Evolutionary conservation across 2,329 filamentous ascomycete species (phyloP).

Genomic region (Trichoderma guizhouense): DNA sequence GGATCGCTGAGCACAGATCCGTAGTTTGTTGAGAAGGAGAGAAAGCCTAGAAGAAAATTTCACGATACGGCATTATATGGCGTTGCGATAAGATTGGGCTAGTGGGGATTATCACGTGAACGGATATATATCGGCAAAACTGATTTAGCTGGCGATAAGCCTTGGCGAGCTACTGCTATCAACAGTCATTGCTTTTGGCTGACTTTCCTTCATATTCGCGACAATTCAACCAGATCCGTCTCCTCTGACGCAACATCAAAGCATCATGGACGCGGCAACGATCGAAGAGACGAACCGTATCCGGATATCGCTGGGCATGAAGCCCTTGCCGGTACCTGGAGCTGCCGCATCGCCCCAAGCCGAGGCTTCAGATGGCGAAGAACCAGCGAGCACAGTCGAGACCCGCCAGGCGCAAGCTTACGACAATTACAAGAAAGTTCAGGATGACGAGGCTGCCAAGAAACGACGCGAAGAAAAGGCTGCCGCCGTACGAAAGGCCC

Average conservation of each 20-base stretch:
- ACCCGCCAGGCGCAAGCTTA: slow-evolving; percentile 69
- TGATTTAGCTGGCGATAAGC: not conserved
- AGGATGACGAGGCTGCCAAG: slow-evolving; percentile 73
- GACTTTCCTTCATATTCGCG: not conserved
- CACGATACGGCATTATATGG: slow-evolving; percentile 21
- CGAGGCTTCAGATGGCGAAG: slow-evolving; percentile 58
- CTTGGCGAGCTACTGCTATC: not conserved
- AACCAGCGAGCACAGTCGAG: slow-evolving; percentile 78
- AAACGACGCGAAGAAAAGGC: slow-evolving; percentile 74
- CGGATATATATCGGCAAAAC: not conserved
- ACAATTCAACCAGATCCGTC: not conserved
- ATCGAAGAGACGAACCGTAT: slow-evolving; percentile 95
- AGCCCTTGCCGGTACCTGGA: slow-evolving; percentile 81
- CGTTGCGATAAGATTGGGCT: slow-evolving; percentile 3
- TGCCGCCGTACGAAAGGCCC: slow-evolving; percentile 81
- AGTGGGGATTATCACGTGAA: slow-evolving; percentile 12
- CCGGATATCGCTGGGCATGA: slow-evolving; percentile 82
- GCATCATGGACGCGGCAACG: slow-evolving; percentile 61
- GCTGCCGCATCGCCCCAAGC: slow-evolving; percentile 41
- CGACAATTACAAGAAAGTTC: slow-evolving; percentile 65
- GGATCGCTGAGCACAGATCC: slow-evolving; percentile 88
- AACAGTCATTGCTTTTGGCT: not conserved
- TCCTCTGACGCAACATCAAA: not conserved
- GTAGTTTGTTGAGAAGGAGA: slow-evolving; percentile 45
- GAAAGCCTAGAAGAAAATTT: slow-evolving; percentile 39